Conservation (phyloP, 1,139 yeast genomes). For the Zygosaccharomyces sapae region DNA sequence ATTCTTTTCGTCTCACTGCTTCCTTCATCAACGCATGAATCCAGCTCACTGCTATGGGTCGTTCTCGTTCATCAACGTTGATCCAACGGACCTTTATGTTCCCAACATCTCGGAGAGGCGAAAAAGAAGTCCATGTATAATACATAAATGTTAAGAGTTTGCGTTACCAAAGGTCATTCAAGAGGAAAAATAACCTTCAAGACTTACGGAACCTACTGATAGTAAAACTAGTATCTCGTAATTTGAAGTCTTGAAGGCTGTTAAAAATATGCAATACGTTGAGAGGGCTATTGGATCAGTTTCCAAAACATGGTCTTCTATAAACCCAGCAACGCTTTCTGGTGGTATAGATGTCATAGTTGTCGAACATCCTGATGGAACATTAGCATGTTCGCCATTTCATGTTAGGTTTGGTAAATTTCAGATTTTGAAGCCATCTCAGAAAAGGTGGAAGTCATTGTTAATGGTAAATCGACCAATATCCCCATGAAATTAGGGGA, state of each 20-base stretch:
- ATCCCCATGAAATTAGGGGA: slow-evolving; percentile 96
- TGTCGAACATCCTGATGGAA: slow-evolving; percentile 83
- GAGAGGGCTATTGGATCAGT: slow-evolving; percentile 93
- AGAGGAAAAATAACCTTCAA: not conserved
- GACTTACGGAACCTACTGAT: not conserved
- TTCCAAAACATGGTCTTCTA: slow-evolving; percentile 94
- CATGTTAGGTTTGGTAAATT: slow-evolving; percentile 95
- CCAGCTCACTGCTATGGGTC: too few relatives aligned
- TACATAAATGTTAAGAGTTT: not conserved
- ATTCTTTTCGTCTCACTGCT: too few relatives aligned
- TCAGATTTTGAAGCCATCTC: slow-evolving; percentile 90
- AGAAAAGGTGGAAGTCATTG: slow-evolving; percentile 86
- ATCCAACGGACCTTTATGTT: slow-evolving; percentile 3
- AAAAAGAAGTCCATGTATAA: slow-evolving; percentile 1
- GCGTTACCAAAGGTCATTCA: not conserved
- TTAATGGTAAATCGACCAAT: slow-evolving; percentile 76
- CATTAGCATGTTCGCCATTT: slow-evolving; percentile 89
- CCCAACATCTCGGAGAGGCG: slow-evolving; percentile 6
- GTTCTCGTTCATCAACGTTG: not conserved
- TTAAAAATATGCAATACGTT: slow-evolving; percentile 78
- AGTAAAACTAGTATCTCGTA: not conserved
- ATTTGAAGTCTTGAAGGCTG: not conserved
- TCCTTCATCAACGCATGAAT: too few relatives aligned
- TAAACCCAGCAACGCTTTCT: slow-evolving; percentile 91
- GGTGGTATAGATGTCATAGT: slow-evolving; percentile 98